These are phyloP conservation scores for Labyrinthula sp. DNA, from an alignment of 352 stramenopile genomes.

Conservation along the genomic window DNA sequence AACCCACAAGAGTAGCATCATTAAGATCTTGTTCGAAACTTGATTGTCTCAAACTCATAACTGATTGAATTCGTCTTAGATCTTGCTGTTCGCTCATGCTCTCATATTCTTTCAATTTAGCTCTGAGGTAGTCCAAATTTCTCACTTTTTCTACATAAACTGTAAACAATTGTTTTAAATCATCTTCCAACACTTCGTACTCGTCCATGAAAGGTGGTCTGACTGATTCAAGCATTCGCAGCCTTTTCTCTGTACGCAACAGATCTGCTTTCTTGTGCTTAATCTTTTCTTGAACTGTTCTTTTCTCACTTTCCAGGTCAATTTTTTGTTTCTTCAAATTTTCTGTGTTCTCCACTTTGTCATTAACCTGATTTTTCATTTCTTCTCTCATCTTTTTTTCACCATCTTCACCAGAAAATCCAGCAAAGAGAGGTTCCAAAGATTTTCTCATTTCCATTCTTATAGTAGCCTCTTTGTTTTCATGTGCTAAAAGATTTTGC, in stretches of 20 bases:
- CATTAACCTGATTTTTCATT: conserved; percentile 48
- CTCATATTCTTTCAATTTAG: no score
- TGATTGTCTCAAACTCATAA: no score
- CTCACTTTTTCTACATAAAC: conserved; percentile 73
- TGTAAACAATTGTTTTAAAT: conserved; percentile 79
- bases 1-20: no score
- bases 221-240: conserved; percentile 69
- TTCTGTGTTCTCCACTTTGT: conserved; percentile 57
- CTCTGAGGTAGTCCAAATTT: conserved; percentile 89
- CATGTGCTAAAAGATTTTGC: conserved; percentile 64
- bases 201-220: conserved; percentile 86
- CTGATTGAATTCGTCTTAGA: no score
- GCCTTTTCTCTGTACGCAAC: conserved; percentile 73
- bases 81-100: no score
- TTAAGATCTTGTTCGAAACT: no score
- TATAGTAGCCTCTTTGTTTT: conserved; percentile 56
- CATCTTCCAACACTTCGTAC: conserved; percentile 84
- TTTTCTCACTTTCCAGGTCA: conserved; percentile 70
- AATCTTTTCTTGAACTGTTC: conserved; percentile 64
- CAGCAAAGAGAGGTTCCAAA: conserved; percentile 67
- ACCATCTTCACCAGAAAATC: conserved; percentile 59
- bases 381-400: conserved; percentile 55
- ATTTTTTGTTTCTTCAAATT: conserved; percentile 58
- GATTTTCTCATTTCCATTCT: no score
- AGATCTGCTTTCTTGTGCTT: conserved; percentile 79